Percentiles rank a stretch among this genome's conserved stretches.
Evolutionary conservation across 306 rosid species (phyloP).

Genomic region (Hippophae tibetana): DNA sequence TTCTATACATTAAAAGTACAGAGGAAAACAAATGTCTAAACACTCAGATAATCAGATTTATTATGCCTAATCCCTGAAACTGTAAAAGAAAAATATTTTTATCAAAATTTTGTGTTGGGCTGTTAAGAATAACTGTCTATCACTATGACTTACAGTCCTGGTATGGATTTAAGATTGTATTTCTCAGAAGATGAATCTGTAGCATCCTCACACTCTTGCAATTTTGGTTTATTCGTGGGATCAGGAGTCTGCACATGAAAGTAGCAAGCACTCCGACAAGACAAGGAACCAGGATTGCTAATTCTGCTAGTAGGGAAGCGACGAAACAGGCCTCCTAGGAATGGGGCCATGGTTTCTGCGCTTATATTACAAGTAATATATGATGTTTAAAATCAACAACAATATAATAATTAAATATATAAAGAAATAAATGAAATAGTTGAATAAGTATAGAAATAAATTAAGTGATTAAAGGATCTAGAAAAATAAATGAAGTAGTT

Average conservation of each 20-base stretch:
- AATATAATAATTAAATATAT: no score
- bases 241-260: slow-evolving; percentile 56
- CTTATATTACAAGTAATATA: slow-evolving; percentile 88
- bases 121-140: neutral
- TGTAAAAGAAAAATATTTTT: neutral
- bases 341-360: slow-evolving; percentile 96
- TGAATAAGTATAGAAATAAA: no score
- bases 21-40: no score
- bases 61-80: slow-evolving; percentile 1
- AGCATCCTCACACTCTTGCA: slow-evolving; percentile 27
- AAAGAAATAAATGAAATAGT: no score
- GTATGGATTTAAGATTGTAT: slow-evolving; percentile 86
- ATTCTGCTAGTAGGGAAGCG: slow-evolving; percentile 96
- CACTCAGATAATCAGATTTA: no score
- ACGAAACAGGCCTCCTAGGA: slow-evolving; percentile 78
- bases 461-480: no score
- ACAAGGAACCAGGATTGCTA: slow-evolving; percentile 52
- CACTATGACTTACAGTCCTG: slow-evolving; percentile 52
- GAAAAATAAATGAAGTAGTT: no score
- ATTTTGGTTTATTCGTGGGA: slow-evolving; percentile 38
- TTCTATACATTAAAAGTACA: no score
- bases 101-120: neutral
- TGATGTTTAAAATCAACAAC: no score
- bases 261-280: slow-evolving; percentile 41
- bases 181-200: slow-evolving; percentile 49